Conservation (phyloP, 345 rosid genomes). For the Aquilaria sinensis region DNA sequence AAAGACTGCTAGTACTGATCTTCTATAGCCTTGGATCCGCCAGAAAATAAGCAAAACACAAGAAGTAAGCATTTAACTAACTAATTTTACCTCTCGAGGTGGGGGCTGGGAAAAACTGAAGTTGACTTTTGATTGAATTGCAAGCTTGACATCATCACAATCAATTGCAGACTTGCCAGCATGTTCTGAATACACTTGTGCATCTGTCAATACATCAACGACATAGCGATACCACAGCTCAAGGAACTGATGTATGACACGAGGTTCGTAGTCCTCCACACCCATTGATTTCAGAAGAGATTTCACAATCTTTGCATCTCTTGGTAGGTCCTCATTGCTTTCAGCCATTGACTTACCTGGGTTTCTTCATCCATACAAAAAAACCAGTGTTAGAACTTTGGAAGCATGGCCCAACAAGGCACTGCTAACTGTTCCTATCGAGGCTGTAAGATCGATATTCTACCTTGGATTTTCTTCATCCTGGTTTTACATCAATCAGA, state of each 20-base stretch:
- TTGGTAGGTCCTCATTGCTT: conserved; percentile 60
- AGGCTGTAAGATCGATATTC: too few relatives aligned
- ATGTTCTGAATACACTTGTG: conserved; percentile 89
- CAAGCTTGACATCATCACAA: conserved; percentile 82
- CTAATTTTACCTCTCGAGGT: conserved; percentile 66
- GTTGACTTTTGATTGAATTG: conserved; percentile 83
- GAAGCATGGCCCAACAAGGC: too few relatives aligned
- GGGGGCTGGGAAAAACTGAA: conserved; percentile 96
- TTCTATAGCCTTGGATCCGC: too few relatives aligned
- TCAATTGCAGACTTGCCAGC: conserved; percentile 78
- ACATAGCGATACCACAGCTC: conserved; percentile 93
- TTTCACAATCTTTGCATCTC: conserved; percentile 83
- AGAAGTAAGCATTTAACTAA: too few relatives aligned
- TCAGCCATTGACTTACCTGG: conserved; percentile 36
- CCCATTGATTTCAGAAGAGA: conserved; percentile 88
- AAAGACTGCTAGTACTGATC: too few relatives aligned
- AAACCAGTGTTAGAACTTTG: neutral
- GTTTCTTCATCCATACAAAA: conserved; percentile 8
- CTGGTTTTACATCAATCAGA: too few relatives aligned
- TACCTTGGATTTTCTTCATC: too few relatives aligned
- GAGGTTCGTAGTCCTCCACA: conserved; percentile 88
- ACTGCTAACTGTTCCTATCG: too few relatives aligned
- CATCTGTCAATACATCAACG: conserved; percentile 73
- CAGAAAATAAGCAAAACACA: too few relatives aligned
- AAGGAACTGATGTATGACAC: conserved; percentile 75